phyloP scores from a whole-genome alignment of 208 protist genomes.

The Crithidia thermophila region DNA sequence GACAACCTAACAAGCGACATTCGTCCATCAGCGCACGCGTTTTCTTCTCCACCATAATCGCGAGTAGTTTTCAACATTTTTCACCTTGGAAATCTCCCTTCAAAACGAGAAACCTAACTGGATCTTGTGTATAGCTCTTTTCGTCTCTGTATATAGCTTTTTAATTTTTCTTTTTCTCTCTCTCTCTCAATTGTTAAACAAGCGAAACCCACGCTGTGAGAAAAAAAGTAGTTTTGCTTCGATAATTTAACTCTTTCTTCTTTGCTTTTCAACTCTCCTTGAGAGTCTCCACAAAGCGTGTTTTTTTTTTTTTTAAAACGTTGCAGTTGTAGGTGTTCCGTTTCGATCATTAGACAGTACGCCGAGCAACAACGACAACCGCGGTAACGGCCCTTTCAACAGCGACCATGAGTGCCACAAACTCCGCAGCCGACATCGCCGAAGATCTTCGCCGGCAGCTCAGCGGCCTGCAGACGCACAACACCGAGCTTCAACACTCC shows the following conservation, averaged over 20 bases:
- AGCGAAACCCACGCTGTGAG: too few species aligned
- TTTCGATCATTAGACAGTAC: too few species aligned
- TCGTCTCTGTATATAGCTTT: too few species aligned
- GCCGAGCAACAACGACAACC: too few species aligned
- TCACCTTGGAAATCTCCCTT: too few species aligned
- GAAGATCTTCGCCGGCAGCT: conserved; percentile 21
- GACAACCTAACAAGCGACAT: too few species aligned
- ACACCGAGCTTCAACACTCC: conserved; percentile 11
- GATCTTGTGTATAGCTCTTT: too few species aligned
- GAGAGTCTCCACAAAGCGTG: not conserved
- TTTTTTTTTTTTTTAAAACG: conserved; percentile 6
- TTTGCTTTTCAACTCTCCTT: conserved; percentile 9
- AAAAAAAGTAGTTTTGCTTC: not conserved
- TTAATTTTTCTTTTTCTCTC: conserved; percentile 10
- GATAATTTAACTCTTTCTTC: conserved; percentile 17
- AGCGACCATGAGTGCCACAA: conserved; percentile 1
- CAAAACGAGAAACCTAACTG: too few species aligned
- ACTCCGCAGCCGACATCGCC: not conserved
- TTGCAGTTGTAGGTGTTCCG: too few species aligned
- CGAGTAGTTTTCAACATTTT: too few species aligned
- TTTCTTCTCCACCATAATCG: too few species aligned
- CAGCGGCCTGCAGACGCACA: conserved; percentile 9
- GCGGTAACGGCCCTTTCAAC: not conserved
- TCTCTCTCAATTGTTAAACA: conserved; percentile 14
- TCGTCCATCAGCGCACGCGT: too few species aligned